Base-by-base conservation (phyloP, 2,329 filamentous ascomycete genomes). In the Periconia macrospinosa region DNA sequence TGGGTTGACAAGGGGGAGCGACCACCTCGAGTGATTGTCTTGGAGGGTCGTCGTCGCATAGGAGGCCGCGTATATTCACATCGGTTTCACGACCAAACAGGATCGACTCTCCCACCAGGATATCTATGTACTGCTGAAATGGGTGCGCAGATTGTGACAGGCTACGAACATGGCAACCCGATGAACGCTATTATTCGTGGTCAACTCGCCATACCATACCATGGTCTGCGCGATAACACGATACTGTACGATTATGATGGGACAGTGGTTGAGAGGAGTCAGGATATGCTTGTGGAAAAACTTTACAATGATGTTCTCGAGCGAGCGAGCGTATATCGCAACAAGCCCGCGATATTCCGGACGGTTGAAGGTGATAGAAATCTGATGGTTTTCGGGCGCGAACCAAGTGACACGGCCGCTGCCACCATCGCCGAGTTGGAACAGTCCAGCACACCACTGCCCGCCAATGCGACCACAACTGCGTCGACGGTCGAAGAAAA, bases 111-210 rank as follows among this genome's bases (percentile, higher is more conserved):
- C 69, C 75, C 80, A 69, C 65, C 79, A 60, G 69, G 79, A 75
- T 84, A 81, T 71, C 83, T 76, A 47, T 89, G 88, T 67, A 97
- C 92, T 18, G 94, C 91, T 30, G 94, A 99, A 72, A 95, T 97
- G 87, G 94, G 94, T 27, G 94, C 93, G 51, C 96, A 99, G 81
- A 97, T 99, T 55, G 92, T 99, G 56, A 97, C 95, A 33, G 94
- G 94, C 0, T 99, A 97, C 70, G 92, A 97, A 61, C 86, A 91
- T 60, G 95, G 95, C 17, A 99, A 99, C 65, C 94, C 94, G 6
- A 78, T 99, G 63, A 95, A 97, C 70, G 85, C 92, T 46, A 86
- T 99, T 55, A 87, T 99, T 52, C 87, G 94, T 61, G 92, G 91
- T 15, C 95, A 99, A 74, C 82, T 99, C 46, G 90, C 89, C 23